phyloP scores from a whole-genome alignment of 768 basidiomycete species.

The Pleurotus ostreatus region DNA sequence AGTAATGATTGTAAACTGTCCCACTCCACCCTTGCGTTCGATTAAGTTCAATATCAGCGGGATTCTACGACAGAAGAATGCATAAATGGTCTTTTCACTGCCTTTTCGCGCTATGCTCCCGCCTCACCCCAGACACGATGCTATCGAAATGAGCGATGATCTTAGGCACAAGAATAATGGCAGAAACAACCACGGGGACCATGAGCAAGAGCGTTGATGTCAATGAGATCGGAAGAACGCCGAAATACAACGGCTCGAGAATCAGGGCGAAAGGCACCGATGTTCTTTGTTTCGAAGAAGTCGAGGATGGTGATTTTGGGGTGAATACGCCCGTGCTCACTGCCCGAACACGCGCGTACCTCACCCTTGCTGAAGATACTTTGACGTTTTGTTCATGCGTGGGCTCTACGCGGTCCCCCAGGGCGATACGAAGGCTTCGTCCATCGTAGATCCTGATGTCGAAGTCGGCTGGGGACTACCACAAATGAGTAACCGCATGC shows the following conservation, averaged over 20 bases:
- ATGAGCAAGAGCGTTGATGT: slow-evolving; percentile 29
- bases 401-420: neutral
- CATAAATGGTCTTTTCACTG: neutral
- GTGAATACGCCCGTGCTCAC: slow-evolving; percentile 50
- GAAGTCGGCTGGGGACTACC: slow-evolving; percentile 43
- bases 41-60: no score
- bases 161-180: slow-evolving; percentile 18
- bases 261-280: slow-evolving; percentile 47
- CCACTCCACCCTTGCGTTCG: no score
- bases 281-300: slow-evolving; percentile 13
- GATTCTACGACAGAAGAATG: no score
- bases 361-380: slow-evolving; percentile 18
- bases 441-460: slow-evolving; percentile 34
- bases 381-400: neutral
- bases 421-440: slow-evolving; percentile 16
- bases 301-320: slow-evolving; percentile 21
- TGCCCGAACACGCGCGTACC: slow-evolving; percentile 56
- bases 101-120: slow-evolving; percentile 12
- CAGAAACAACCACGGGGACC: slow-evolving; percentile 20
- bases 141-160: slow-evolving; percentile 22
- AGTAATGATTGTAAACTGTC: no score
- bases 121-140: slow-evolving; percentile 20
- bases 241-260: slow-evolving; percentile 59
- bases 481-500: slow-evolving; percentile 1
- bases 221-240: slow-evolving; percentile 55